Conservation (phyloP, 495 filamentous ascomycete species). For the Pyrenula massariospora region DNA sequence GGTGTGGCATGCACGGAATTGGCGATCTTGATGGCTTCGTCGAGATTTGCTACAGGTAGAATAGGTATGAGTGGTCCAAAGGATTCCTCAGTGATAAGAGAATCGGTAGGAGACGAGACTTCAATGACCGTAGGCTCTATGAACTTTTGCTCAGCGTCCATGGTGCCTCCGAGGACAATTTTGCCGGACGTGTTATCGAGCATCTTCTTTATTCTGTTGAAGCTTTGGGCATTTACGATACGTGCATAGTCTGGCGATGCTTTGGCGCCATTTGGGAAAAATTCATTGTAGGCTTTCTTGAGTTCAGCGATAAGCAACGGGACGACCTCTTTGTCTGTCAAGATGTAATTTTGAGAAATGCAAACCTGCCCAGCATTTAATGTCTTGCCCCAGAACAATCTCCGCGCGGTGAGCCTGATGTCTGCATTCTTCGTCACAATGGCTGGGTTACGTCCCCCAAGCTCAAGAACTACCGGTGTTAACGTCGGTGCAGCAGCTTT, state of each 20-base stretch:
- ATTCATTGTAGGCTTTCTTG: conserved; percentile 58
- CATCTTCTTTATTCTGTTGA: conserved; percentile 78
- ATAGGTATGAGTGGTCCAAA: conserved; percentile 86
- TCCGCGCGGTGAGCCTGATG: conserved; percentile 65
- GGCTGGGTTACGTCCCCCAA: conserved; percentile 85
- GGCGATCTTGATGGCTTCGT: conserved; percentile 69
- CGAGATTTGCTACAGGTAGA: conserved; percentile 58
- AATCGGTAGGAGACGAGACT: conserved; percentile 63
- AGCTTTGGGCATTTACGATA: conserved; percentile 69
- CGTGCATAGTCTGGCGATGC: conserved; percentile 61
- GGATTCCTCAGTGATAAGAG: conserved; percentile 66
- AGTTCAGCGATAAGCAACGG: conserved; percentile 63
- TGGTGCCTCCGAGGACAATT: conserved; percentile 73
- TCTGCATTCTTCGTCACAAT: conserved; percentile 77
- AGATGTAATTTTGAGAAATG: conserved; percentile 76
- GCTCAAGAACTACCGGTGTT: conserved; percentile 79
- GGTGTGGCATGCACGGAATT: conserved; percentile 70
- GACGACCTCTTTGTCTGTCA: conserved; percentile 66
- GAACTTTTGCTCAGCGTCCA: conserved; percentile 66
- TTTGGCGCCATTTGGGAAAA: conserved; percentile 74
- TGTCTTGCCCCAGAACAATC: conserved; percentile 79
- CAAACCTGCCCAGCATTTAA: conserved; percentile 83
- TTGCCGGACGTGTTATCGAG: conserved; percentile 70
- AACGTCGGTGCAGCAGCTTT: conserved; percentile 86
- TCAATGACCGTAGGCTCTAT: conserved; percentile 80